These are phyloP conservation scores for Nakaseomyces bracarensis DNA, from an alignment of 1,139 yeast species.

Conservation along the genomic window DNA sequence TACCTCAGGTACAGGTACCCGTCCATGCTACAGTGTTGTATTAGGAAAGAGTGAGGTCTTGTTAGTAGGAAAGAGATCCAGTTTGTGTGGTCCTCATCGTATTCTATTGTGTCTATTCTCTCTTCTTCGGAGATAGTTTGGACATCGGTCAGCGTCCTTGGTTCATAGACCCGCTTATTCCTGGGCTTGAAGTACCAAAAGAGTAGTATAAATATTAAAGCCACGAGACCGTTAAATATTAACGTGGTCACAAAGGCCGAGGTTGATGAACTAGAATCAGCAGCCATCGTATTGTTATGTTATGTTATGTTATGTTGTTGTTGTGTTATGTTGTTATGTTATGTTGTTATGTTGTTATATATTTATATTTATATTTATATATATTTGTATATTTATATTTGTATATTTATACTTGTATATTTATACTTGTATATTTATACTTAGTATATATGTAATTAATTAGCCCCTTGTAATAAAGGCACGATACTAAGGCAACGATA, in stretches of 20 bases:
- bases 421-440: too few species aligned
- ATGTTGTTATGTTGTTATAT: not conserved
- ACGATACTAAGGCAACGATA: too few species aligned
- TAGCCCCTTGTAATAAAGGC: too few species aligned
- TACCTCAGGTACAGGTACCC: conserved; percentile 83
- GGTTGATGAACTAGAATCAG: conserved; percentile 34
- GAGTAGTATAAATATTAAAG: conserved; percentile 44
- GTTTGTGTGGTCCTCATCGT: conserved; percentile 44
- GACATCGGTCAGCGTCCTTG: conserved; percentile 53
- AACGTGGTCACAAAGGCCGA: conserved; percentile 48
- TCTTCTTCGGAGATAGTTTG: conserved; percentile 38
- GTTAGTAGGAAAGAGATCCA: conserved; percentile 49
- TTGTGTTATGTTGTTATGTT: not conserved
- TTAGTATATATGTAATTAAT: too few species aligned
- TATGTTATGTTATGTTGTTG: not conserved
- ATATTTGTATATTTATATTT: too few species aligned
- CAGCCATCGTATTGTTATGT: conserved; percentile 11
- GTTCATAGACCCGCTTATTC: conserved; percentile 70
- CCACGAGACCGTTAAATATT: conserved; percentile 49
- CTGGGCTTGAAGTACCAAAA: conserved; percentile 59
- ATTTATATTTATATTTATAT: too few species aligned
- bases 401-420: too few species aligned
- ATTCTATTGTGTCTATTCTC: conserved; percentile 48
- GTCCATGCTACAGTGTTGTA: conserved; percentile 78
- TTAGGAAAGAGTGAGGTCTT: conserved; percentile 57